Evolutionary conservation across 2,329 filamentous ascomycete species (phyloP).

Genomic region (Cytospora piceae): DNA sequence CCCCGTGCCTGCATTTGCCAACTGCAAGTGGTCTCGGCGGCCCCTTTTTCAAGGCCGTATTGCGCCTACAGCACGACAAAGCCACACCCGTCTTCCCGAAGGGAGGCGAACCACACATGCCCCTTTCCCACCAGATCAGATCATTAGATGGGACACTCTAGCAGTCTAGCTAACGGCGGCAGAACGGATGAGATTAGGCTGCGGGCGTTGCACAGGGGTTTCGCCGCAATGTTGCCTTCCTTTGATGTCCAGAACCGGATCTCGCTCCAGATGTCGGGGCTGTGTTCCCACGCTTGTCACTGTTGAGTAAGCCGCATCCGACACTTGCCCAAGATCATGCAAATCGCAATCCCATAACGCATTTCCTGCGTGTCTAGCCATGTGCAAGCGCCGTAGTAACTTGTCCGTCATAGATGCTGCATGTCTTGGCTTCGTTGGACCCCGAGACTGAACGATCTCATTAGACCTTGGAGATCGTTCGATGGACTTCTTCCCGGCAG

Average conservation of each 20-base stretch:
- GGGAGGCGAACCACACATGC: background rate
- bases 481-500: background rate
- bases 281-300: background rate
- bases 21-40: background rate
- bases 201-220: background rate
- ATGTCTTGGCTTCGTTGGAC: slow-evolving; percentile 7
- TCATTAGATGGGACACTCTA: background rate
- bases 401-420: slow-evolving; percentile 3
- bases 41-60: background rate
- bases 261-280: background rate
- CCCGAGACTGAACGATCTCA: slow-evolving; percentile 9
- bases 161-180: background rate
- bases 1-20: background rate
- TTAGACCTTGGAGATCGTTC: background rate
- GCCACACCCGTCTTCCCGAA: background rate
- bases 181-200: background rate
- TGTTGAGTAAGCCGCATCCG: background rate
- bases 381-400: background rate
- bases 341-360: background rate
- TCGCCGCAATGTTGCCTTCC: slow-evolving; percentile 1
- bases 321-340: background rate
- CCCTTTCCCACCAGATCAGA: background rate
- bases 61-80: background rate
- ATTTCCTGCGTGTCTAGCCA: background rate
- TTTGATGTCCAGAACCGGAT: background rate